phyloP scores from a whole-genome alignment of 2,329 filamentous ascomycete species.

The Stachybotrys chartarum region DNA sequence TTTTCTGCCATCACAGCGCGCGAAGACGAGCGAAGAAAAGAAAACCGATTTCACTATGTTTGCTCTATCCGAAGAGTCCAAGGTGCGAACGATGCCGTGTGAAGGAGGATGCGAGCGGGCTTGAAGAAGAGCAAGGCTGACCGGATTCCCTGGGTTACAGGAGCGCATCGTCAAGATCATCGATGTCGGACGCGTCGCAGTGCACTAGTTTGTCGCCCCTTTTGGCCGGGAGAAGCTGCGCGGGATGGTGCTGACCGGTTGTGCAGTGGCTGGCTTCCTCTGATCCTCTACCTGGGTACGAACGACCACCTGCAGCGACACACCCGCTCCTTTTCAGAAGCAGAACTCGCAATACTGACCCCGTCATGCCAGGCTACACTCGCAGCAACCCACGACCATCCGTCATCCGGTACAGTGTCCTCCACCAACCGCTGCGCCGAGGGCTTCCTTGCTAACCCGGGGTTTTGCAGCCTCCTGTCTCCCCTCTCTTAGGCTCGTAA shows the following conservation, averaged over 20 bases:
- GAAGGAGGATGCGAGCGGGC: too few relatives aligned
- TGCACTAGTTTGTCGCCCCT: slow-evolving; percentile 73
- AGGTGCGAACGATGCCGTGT: slow-evolving; percentile 48
- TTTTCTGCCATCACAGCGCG: not conserved
- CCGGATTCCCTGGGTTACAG: slow-evolving; percentile 36
- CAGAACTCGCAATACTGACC: slow-evolving; percentile 15
- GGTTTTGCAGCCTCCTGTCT: slow-evolving; percentile 46
- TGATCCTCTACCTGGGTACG: slow-evolving; percentile 93
- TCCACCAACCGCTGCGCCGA: not conserved
- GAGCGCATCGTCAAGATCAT: slow-evolving; percentile 98
- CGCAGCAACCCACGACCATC: slow-evolving; percentile 87
- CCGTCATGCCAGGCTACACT: slow-evolving; percentile 64
- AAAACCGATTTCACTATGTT: slow-evolving; percentile 34
- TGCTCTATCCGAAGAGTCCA: slow-evolving; percentile 88
- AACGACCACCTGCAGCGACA: not conserved
- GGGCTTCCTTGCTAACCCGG: slow-evolving; percentile 11
- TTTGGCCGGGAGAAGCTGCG: not conserved
- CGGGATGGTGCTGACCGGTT: slow-evolving; percentile 23
- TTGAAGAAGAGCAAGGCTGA: too few relatives aligned
- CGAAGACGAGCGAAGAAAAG: too few relatives aligned
- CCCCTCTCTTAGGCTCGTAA: slow-evolving; percentile 47
- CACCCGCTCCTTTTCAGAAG: slow-evolving; percentile 1
- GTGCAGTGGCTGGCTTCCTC: slow-evolving; percentile 80
- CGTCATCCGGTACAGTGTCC: slow-evolving; percentile 42
- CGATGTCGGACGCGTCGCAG: slow-evolving; percentile 84